phyloP scores from a whole-genome alignment of 2,329 filamentous ascomycete genomes.

The Penicillium vulpinum region DNA sequence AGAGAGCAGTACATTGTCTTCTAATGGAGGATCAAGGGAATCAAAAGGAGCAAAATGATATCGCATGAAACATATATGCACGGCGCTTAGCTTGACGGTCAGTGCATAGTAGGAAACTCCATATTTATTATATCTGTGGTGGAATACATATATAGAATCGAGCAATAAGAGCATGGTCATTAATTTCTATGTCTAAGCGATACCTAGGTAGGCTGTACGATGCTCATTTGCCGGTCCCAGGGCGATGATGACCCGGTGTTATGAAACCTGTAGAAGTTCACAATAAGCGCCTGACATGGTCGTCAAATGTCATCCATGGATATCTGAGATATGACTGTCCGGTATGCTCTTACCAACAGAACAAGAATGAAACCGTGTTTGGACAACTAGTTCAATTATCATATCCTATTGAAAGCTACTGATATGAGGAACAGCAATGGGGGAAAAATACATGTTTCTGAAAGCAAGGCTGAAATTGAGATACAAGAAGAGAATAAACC shows the following conservation, averaged over 20 bases:
- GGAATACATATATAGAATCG: neutral
- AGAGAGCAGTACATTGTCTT: neutral
- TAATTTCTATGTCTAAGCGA: neutral
- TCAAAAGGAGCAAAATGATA: neutral
- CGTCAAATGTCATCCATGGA: neutral
- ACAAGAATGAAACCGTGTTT: neutral
- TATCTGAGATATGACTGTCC: neutral
- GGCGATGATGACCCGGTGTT: neutral
- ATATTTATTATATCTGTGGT: neutral
- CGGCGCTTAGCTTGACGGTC: neutral
- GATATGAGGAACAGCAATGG: neutral
- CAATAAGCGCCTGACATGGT: neutral
- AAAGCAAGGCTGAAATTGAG: slow-evolving; percentile 9
- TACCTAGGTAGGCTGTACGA: neutral
- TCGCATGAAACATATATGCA: neutral
- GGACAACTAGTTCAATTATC: slow-evolving; percentile 4
- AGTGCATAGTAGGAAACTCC: neutral
- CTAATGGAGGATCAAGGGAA: neutral
- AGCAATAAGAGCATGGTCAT: neutral
- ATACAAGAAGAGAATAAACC: slow-evolving; percentile 9
- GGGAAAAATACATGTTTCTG: slow-evolving; percentile 5
- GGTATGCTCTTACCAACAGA: neutral
- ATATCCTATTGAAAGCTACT: slow-evolving; percentile 5
- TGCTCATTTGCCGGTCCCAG: neutral
- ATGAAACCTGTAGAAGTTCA: neutral